Evolutionary conservation across 2,329 filamentous ascomycete genomes (phyloP).

Genomic region (Alternaria incomplexa): DNA sequence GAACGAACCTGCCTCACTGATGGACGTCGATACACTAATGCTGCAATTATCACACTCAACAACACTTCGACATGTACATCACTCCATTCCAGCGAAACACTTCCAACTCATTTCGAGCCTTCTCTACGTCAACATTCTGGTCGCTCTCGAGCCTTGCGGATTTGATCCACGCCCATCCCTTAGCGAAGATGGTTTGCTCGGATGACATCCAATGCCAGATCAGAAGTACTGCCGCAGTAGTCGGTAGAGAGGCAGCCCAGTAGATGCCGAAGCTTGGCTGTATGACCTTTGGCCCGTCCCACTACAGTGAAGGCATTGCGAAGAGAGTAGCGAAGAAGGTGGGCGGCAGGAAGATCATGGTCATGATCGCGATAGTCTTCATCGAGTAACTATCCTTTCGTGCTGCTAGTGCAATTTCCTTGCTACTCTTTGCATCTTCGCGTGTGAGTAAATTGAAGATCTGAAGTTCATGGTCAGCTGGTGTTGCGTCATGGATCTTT

Average conservation of each 20-base stretch:
- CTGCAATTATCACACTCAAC: not conserved
- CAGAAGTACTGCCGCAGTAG: not conserved
- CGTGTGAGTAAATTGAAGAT: not conserved
- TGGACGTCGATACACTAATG: not conserved
- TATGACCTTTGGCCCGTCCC: not conserved
- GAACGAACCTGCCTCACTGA: not conserved
- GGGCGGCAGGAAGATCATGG: not conserved
- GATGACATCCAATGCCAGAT: not conserved
- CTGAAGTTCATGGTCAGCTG: not conserved
- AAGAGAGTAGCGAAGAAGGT: not conserved
- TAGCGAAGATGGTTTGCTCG: not conserved
- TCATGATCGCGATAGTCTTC: not conserved
- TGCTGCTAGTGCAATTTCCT: not conserved
- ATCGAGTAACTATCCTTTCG: not conserved
- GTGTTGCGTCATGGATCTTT: rapidly evolving
- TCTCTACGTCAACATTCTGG: not conserved
- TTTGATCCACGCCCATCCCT: not conserved
- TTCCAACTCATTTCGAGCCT: not conserved
- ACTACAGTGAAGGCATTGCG: not conserved
- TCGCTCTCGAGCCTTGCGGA: not conserved
- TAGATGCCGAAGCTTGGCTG: not conserved
- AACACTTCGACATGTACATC: not conserved
- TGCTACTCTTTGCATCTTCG: rapidly evolving
- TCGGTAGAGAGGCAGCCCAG: not conserved
- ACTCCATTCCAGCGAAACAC: not conserved